These are phyloP conservation scores for Rhizomucor pusillus DNA, from an alignment of 371 early-diverging fungal genomes.

Conservation along the genomic window DNA sequence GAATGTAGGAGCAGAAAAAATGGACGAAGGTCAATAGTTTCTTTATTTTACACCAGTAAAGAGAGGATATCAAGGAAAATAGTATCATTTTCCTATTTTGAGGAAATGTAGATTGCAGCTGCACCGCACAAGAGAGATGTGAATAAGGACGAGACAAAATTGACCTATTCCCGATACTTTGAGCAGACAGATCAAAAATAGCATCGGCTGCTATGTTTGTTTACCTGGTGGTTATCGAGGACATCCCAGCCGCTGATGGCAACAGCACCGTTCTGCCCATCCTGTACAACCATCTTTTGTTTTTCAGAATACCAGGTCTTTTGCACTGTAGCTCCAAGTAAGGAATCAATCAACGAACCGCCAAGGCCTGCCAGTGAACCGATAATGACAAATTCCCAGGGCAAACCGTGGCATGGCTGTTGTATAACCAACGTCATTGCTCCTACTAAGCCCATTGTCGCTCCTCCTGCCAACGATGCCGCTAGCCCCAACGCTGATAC, in stretches of 20 bases:
- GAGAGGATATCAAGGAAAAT: not conserved
- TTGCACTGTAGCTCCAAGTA: conserved; percentile 83
- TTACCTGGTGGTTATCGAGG: conserved; percentile 79
- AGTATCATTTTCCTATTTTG: not conserved
- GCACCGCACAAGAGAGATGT: conserved; percentile 17
- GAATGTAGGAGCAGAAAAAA: conserved; percentile 41
- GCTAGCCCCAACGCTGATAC: conserved; percentile 62
- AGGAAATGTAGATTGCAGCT: conserved; percentile 13
- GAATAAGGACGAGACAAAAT: conserved; percentile 20
- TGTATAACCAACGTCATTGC: conserved; percentile 52
- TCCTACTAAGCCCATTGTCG: conserved; percentile 65
- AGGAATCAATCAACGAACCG: conserved; percentile 84
- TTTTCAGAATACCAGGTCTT: conserved; percentile 67
- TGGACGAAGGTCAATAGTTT: conserved; percentile 25
- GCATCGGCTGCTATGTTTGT: not conserved
- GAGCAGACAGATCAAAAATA: not conserved
- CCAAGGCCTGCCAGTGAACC: conserved; percentile 64
- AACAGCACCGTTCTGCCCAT: conserved; percentile 37
- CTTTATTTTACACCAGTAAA: not conserved
- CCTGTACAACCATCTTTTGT: conserved; percentile 49
- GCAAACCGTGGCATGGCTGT: conserved; percentile 34
- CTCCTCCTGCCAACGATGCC: conserved; percentile 75
- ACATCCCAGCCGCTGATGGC: conserved; percentile 64
- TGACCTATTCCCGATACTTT: conserved; percentile 9
- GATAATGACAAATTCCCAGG: conserved; percentile 37